These are phyloP conservation scores for Suillus americanus DNA, from an alignment of 768 basidiomycete genomes.

Conservation along the genomic window DNA sequence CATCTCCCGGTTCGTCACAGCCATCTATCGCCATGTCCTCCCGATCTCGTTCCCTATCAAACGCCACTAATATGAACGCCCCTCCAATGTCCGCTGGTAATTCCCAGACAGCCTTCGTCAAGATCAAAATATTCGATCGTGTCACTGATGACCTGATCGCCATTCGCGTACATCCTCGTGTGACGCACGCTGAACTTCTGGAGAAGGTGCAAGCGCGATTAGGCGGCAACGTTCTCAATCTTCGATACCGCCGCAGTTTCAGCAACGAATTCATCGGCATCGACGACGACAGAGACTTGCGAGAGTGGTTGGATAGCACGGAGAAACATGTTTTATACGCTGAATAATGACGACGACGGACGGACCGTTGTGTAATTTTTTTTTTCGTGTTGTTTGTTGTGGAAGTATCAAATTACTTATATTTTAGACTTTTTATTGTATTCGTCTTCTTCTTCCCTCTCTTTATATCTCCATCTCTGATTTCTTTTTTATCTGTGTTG, in stretches of 20 bases:
- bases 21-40: conserved; percentile 45
- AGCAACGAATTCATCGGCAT: conserved; percentile 65
- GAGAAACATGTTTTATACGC: conserved; percentile 86
- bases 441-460: conserved; percentile 25
- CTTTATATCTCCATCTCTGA: neutral
- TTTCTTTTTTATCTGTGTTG: conserved; percentile 1
- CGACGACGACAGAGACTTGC: conserved; percentile 60
- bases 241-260: conserved; percentile 76
- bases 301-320: conserved; percentile 72
- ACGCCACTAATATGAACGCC: conserved; percentile 52
- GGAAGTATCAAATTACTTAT: conserved; percentile 19
- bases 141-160: conserved; percentile 94
- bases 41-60: conserved; percentile 61
- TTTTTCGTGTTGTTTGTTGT: neutral
- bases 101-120: conserved; percentile 86
- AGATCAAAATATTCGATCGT: conserved; percentile 97
- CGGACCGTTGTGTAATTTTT: conserved; percentile 5
- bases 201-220: conserved; percentile 89
- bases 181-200: conserved; percentile 83
- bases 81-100: conserved; percentile 78
- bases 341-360: conserved; percentile 48
- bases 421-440: conserved; percentile 27
- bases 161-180: conserved; percentile 92
- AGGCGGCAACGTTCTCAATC: conserved; percentile 64
- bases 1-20: conserved; percentile 52